Conservation (phyloP, 495 filamentous ascomycete genomes). For the Tuber microsphaerosporum region DNA sequence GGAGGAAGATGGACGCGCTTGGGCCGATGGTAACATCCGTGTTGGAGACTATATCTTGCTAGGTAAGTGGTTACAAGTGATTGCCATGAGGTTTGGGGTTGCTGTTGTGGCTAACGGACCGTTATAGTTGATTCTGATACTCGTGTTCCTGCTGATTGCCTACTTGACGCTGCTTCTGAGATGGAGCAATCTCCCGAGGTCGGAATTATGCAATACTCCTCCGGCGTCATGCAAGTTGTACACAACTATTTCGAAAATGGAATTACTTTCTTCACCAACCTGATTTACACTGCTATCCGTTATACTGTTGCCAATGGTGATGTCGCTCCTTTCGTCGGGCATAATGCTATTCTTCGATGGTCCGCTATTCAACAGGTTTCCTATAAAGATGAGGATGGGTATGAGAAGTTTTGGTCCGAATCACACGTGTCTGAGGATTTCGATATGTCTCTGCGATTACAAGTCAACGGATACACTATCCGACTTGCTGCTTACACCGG, state of each 20-base stretch:
- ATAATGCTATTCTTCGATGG: conserved; percentile 77
- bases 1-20: conserved; percentile 61
- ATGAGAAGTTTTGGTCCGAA: conserved; percentile 80
- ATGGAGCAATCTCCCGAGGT: conserved; percentile 76
- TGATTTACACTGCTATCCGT: conserved; percentile 70
- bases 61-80: conserved; percentile 20
- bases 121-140: conserved; percentile 68
- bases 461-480: conserved; percentile 64
- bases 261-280: conserved; percentile 79
- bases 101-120: not conserved
- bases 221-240: conserved; percentile 75
- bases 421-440: conserved; percentile 77
- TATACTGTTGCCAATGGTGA: conserved; percentile 76
- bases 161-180: conserved; percentile 68
- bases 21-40: conserved; percentile 74
- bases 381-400: conserved; percentile 57
- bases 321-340: conserved; percentile 71
- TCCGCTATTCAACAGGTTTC: conserved; percentile 68
- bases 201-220: conserved; percentile 73
- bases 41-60: conserved; percentile 70
- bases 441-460: conserved; percentile 75
- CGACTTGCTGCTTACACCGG: conserved; percentile 66
- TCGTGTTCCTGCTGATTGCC: conserved; percentile 64
- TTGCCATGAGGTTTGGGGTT: not conserved
- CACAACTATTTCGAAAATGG: conserved; percentile 66